These are phyloP conservation scores for Colletotrichum sp. DNA, from an alignment of 2,329 filamentous ascomycete species.

Conservation along the genomic window DNA sequence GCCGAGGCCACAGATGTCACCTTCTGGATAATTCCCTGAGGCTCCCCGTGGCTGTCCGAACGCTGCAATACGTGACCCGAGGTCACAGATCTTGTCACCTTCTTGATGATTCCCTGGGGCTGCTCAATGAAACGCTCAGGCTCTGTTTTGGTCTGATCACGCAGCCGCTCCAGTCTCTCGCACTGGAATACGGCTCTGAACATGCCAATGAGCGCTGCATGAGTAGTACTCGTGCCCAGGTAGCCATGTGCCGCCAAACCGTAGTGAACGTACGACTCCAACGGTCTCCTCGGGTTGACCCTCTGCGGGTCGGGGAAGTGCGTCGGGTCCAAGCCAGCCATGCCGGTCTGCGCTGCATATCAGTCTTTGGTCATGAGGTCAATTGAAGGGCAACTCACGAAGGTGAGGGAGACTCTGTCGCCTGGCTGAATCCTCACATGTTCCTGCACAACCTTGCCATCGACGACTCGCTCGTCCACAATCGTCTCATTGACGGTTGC, in stretches of 20 bases:
- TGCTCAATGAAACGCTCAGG: background rate
- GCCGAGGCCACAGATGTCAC: slow-evolving; percentile 38
- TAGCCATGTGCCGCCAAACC: slow-evolving; percentile 67
- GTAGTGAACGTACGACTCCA: slow-evolving; percentile 70
- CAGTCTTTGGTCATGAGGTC: background rate
- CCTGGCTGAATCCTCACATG: slow-evolving; percentile 58
- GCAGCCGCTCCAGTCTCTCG: slow-evolving; percentile 63
- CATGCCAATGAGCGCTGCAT: slow-evolving; percentile 70
- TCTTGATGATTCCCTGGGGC: slow-evolving; percentile 73
- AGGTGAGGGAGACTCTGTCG: slow-evolving; percentile 68
- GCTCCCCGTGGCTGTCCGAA: slow-evolving; percentile 31
- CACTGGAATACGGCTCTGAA: slow-evolving; percentile 69
- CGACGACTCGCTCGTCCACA: slow-evolving; percentile 43
- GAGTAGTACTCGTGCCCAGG: slow-evolving; percentile 64
- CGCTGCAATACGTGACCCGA: background rate
- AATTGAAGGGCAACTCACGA: slow-evolving; percentile 45
- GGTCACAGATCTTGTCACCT: slow-evolving; percentile 45
- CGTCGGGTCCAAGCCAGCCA: slow-evolving; percentile 58
- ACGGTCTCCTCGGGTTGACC: slow-evolving; percentile 67
- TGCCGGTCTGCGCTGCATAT: slow-evolving; percentile 29
- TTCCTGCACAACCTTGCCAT: slow-evolving; percentile 38
- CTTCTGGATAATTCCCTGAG: slow-evolving; percentile 72
- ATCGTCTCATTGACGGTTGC: slow-evolving; percentile 51
- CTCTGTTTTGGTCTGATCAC: background rate
- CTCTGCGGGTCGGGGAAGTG: slow-evolving; percentile 66